phyloP scores from a whole-genome alignment of 1,284 basidiomycete species.

The Papiliotrema terrestris region DNA sequence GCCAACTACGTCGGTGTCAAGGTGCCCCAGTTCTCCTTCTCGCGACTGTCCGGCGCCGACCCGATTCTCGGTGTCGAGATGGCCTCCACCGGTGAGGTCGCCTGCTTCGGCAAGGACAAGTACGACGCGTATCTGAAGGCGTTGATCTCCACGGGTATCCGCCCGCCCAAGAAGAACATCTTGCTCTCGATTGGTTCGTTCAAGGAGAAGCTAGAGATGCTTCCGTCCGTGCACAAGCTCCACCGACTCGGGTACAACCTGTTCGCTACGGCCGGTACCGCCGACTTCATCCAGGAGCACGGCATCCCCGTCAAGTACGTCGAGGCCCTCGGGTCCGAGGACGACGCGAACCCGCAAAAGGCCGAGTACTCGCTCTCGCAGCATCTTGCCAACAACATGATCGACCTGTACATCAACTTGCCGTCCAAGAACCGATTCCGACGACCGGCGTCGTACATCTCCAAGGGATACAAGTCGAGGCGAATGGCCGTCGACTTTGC shows the following conservation, averaged over 20 bases:
- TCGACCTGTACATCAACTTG: constrained; percentile 97
- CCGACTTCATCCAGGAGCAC: constrained; percentile 82
- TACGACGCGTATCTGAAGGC: constrained; percentile 97
- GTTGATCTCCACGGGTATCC: constrained; percentile 68
- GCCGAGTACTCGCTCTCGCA: constrained; percentile 93
- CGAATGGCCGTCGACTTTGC: constrained; percentile 90
- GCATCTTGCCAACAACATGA: constrained; percentile 83
- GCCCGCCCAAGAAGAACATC: constrained; percentile 67
- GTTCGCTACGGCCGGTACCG: constrained; percentile 94
- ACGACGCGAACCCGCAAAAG: constrained; percentile 70
- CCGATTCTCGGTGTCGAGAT: constrained; percentile 91
- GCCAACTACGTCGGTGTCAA: constrained; percentile 95
- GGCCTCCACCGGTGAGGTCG: constrained; percentile 98
- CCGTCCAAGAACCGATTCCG: constrained; percentile 98
- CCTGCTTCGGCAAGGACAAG: constrained; percentile 91
- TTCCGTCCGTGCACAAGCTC: constrained; percentile 96
- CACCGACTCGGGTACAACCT: constrained; percentile 91
- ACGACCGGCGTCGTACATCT: constrained; percentile 92
- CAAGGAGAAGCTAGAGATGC: constrained; percentile 95
- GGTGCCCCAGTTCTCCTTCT: constrained; percentile 99
- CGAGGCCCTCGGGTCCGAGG: constrained; percentile 75
- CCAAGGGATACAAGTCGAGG: constrained; percentile 97
- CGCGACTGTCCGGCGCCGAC: constrained; percentile 78
- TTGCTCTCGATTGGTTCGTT: constrained; percentile 66
- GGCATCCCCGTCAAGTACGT: constrained; percentile 68